Conservation (phyloP, 306 rosid species). For the Glycyrrhiza uralensis region DNA sequence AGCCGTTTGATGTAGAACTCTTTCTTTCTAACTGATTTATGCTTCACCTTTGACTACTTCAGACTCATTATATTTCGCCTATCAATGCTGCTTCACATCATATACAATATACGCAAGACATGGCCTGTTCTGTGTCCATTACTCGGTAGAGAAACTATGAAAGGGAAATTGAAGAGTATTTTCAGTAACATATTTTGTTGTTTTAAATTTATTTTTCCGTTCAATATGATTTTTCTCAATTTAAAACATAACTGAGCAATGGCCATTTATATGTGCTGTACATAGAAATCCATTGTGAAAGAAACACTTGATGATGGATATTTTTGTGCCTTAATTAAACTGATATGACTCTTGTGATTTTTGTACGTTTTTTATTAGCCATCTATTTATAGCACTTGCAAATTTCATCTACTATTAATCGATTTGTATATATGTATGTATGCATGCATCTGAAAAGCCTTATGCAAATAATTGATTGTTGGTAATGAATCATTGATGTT, state of each 20-base stretch:
- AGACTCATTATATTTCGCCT: neutral
- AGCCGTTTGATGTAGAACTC: slow-evolving; percentile 9
- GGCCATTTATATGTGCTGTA: too few relatives aligned
- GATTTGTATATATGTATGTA: too few relatives aligned
- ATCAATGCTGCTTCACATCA: neutral
- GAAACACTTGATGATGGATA: neutral
- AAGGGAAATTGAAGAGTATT: slow-evolving; percentile 2
- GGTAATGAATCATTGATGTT: too few relatives aligned
- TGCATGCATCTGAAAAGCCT: too few relatives aligned
- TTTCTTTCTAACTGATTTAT: slow-evolving; percentile 14
- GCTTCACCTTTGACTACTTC: slow-evolving; percentile 9
- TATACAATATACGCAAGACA: neutral
- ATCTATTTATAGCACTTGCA: neutral
- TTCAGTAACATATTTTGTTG: neutral
- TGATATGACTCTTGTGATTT: neutral
- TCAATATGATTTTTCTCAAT: neutral
- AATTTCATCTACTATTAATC: neutral
- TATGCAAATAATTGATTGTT: too few relatives aligned
- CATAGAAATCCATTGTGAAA: too few relatives aligned
- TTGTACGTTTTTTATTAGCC: neutral
- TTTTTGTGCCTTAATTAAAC: neutral
- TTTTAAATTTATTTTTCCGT: neutral
- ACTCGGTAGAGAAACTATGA: neutral
- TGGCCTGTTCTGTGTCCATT: neutral
- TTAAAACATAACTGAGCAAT: too few relatives aligned